Base-by-base conservation (phyloP, 495 filamentous ascomycete genomes). In the Umbilicaria muhlenbergii region DNA sequence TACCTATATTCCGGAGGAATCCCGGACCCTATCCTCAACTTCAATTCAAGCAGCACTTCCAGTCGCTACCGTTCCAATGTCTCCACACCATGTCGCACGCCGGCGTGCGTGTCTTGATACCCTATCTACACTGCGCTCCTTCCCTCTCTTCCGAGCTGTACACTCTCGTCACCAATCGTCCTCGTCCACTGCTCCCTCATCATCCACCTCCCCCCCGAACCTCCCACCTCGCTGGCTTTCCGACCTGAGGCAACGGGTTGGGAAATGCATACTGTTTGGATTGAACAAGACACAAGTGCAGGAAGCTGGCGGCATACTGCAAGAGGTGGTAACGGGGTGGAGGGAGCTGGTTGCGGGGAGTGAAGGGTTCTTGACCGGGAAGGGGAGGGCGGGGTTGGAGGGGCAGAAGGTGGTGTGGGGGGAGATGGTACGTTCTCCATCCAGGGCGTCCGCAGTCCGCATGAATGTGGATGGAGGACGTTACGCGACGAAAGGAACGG, bases 341-440 rank as follows among this genome's bases (percentile, higher is more conserved):
- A 70, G 82, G 40, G 73, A 74, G 45, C 62, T 94, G 46, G 57
- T 84, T 28, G 84, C 78, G 0, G 84, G 84, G 1, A 76, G 75
- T 45, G 83, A 94, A 51, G 89, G 89, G 4, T 96, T 80, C 56
- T 55, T 95, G 46, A 81, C 81, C 0, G 75, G 70, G 14, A 68
- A 69, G 40, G 66, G 71, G 44, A 62, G 80, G 21, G 67, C 73
- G 42, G 83, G 85, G 3, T 56, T 92, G 34, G 77, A 74, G 46
- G 58, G 73, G n/a, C 78, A 86, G 52, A 66, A 71, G 56, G 78
- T 95, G 16, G 81, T 78, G 0, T 94, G 86, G 87, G 87, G 86
- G 31, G 89, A 96, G 64, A 86, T 88, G 84, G 87, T 83, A 70
- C 24, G 38, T 36, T 13, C 15, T 32, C 37, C 42, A 44, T 18